Base-by-base conservation (phyloP, 169 alveolate genomes). In the Plasmodium gaboni region DNA sequence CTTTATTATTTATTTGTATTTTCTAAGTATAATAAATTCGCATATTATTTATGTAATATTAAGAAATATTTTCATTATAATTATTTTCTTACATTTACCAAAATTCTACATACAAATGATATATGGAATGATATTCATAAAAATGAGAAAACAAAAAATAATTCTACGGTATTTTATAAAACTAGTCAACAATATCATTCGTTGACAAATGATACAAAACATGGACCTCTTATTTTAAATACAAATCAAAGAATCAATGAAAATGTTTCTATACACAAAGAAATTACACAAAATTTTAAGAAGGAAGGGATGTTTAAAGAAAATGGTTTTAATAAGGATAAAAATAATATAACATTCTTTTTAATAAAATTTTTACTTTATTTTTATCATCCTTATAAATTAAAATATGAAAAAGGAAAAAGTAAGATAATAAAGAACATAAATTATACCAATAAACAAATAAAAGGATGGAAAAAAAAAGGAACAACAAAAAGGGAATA, bases 1-100 rank as follows among this genome's bases (percentile, higher is more conserved):
- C 69, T 80, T 80, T 80, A 80, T 61, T 80, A 80, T 48, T 44
- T 80, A 59, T 80, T 80, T 38, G 61, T 80, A 19, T 80, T 67
- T 68, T 80, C 85, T 1, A 80, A 80, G 24, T 80, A 80, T 55
- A 80, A 80, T 61, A 80, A 67, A 55, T 80, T 80, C 46, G 59
- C 90, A 5, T 69, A 80, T 68, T 80, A 80, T 42, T 57, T 80
- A 60, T 80, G 83, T 44, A 65, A 32, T 12, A 80, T 80, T 24
- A 71, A 53, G 15, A 80, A 67, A 53, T 55, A 80, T 80, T 80
- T 68, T 55, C 78, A 80, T 48, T 80, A 80, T 50, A 80, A 80
- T 13, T 68, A 80, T 80, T 80, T 80, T 19, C 28, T 32, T 22
- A 63, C 17, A 26, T 68, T 80, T 12, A 80, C 90, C 1, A 61